These are phyloP conservation scores for Pseudonitzschia pungens DNA, from an alignment of 108 stramenopile species.

Conservation along the genomic window DNA sequence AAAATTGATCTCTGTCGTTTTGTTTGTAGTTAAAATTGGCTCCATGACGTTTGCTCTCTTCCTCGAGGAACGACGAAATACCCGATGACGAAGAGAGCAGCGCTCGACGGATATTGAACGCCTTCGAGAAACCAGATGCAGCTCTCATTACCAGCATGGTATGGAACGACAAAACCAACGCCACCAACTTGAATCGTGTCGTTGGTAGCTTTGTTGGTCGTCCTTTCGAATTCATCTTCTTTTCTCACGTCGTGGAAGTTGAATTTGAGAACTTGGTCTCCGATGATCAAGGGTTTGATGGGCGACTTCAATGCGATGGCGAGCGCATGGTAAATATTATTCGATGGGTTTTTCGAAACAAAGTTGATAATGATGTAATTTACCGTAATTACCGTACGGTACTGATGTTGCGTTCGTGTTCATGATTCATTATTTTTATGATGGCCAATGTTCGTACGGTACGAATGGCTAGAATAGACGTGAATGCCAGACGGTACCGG, in stretches of 20 bases:
- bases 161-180: neutral
- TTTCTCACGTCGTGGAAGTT: neutral
- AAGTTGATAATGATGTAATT: too few species aligned
- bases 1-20: neutral
- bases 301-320: too few species aligned
- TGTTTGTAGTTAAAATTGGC: neutral
- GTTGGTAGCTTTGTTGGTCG: neutral
- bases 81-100: neutral
- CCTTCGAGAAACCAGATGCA: constrained; percentile 8
- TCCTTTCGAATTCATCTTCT: constrained; percentile 4
- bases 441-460: too few species aligned
- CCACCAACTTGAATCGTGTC: neutral
- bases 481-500: neutral
- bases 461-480: neutral
- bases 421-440: too few species aligned
- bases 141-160: constrained; percentile 5
- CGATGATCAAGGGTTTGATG: too few species aligned
- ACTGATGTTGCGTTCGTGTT: too few species aligned
- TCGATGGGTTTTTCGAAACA: neutral
- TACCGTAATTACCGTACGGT: too few species aligned
- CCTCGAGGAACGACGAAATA: neutral
- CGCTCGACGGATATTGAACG: neutral
- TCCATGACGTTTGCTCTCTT: neutral
- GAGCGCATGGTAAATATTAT: too few species aligned
- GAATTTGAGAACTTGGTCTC: neutral